These are phyloP conservation scores for Neurospora hispaniola DNA, from an alignment of 495 filamentous ascomycete species.

Conservation along the genomic window DNA sequence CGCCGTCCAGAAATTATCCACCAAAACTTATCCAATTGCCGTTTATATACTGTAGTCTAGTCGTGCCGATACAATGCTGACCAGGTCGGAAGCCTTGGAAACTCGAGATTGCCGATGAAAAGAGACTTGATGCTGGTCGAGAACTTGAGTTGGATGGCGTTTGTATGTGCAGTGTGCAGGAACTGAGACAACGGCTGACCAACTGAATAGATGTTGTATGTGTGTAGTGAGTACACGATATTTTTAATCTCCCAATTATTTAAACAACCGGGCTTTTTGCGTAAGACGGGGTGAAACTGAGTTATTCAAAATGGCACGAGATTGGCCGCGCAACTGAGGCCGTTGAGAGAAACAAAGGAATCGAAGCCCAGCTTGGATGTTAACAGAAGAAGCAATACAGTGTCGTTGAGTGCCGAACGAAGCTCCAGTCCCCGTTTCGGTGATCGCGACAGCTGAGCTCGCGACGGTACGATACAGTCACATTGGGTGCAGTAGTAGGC, in stretches of 20 bases:
- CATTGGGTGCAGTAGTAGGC: background rate
- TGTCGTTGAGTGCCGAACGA: background rate
- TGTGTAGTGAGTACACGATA: background rate
- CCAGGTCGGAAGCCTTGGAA: background rate
- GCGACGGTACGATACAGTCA: background rate
- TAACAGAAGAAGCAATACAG: background rate
- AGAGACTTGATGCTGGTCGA: background rate
- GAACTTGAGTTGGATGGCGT: background rate
- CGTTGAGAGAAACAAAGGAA: background rate
- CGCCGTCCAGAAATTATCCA: background rate
- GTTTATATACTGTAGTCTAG: background rate
- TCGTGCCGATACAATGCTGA: background rate
- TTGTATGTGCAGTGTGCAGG: background rate
- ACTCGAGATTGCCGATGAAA: background rate
- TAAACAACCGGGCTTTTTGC: background rate
- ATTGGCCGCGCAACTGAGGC: background rate
- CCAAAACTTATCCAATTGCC: background rate
- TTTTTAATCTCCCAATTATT: background rate
- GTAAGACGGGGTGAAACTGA: background rate
- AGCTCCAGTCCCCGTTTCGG: background rate
- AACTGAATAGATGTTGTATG: background rate
- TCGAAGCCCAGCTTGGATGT: background rate
- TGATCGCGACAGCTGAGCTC: background rate
- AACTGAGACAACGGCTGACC: background rate
- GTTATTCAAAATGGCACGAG: background rate